Evolutionary conservation across 805 yeast species (phyloP).

Genomic region (Lipomyces starkeyi): DNA sequence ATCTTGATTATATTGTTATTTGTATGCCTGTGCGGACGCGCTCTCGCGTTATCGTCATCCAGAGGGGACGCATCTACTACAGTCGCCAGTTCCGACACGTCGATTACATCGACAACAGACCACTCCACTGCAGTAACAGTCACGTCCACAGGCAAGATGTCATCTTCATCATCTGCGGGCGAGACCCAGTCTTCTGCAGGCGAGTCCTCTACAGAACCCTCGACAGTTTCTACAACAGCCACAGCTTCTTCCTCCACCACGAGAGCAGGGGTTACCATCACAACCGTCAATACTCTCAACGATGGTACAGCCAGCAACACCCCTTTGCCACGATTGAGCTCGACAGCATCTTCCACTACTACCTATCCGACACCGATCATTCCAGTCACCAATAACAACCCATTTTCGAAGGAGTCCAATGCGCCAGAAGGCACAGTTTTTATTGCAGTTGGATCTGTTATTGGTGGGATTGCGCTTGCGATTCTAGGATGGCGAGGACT

Average conservation of each 20-base stretch:
- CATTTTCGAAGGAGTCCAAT: conserved; percentile 59
- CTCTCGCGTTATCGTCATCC: conserved; percentile 10
- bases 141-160: neutral
- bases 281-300: conserved; percentile 19
- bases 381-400: conserved; percentile 68
- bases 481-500: conserved; percentile 60
- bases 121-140: too few species aligned
- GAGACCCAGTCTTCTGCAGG: too few species aligned
- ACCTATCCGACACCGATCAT: conserved; percentile 55
- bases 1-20: conserved; percentile 1
- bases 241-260: neutral
- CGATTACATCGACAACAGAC: conserved; percentile 1
- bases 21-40: neutral
- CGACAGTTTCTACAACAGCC: neutral
- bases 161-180: too few species aligned
- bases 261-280: conserved; percentile 9
- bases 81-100: neutral
- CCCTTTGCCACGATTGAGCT: conserved; percentile 10
- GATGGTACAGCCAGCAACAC: conserved; percentile 13
- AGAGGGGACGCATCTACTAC: neutral
- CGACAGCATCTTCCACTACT: conserved; percentile 15
- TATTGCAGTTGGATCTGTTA: conserved; percentile 76
- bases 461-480: conserved; percentile 62
- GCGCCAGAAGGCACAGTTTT: conserved; percentile 80
- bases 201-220: neutral